phyloP scores from a whole-genome alignment of 169 alveolate species.

The Toxoplasma gondii region DNA sequence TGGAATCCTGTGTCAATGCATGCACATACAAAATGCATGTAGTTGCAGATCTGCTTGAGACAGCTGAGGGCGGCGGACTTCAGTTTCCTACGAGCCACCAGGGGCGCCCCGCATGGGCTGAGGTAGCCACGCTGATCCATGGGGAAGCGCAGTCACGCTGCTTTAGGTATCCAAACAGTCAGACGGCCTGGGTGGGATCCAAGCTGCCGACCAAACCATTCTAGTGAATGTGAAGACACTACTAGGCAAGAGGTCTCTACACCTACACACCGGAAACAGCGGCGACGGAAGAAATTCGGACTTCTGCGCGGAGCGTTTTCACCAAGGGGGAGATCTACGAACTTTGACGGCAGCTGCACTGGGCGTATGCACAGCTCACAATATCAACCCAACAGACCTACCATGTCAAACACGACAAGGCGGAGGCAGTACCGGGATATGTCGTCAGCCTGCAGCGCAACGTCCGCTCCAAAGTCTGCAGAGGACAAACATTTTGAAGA shows the following conservation, averaged over 20 bases:
- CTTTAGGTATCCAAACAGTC: too few relatives aligned
- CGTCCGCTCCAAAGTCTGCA: slow-evolving; percentile 54
- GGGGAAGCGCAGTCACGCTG: too few relatives aligned
- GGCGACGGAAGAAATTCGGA: neutral
- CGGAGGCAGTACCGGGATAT: slow-evolving; percentile 43
- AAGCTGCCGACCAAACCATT: too few relatives aligned
- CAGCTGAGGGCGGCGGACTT: neutral
- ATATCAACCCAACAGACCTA: neutral
- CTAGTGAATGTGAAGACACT: too few relatives aligned
- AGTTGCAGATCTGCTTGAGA: neutral
- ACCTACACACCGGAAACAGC: neutral
- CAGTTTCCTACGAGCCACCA: neutral
- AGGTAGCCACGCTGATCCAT: too few relatives aligned
- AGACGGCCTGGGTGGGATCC: too few relatives aligned
- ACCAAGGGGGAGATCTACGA: neutral
- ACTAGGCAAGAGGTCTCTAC: too few relatives aligned
- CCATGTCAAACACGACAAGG: slow-evolving; percentile 52
- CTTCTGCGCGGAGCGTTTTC: neutral
- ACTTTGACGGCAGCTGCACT: neutral
- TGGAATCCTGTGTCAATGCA: slow-evolving; percentile 29
- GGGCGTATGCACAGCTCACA: neutral
- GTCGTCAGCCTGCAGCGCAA: slow-evolving; percentile 53
- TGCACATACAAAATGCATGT: neutral
- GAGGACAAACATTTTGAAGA: neutral
- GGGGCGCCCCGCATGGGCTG: neutral